Base-by-base conservation (phyloP, 139 green algal species). In the Chlamydomonas sphaeroides region DNA sequence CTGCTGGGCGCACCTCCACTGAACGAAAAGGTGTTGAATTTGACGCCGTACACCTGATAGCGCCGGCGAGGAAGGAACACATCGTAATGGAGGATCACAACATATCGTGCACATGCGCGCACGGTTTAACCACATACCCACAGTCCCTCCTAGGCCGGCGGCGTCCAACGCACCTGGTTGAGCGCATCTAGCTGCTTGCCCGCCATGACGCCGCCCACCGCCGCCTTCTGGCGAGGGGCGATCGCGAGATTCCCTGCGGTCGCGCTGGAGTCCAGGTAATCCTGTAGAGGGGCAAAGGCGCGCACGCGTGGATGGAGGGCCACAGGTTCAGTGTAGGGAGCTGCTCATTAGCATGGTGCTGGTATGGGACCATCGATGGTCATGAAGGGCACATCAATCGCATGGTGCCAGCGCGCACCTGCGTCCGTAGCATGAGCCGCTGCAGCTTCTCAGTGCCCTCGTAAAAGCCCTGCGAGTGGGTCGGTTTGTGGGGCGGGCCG, bases 111-210 rank as follows among this genome's bases (percentile, higher is more conserved):
- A n/a, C n/a, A n/a, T n/a, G n/a, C n/a, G n/a, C n/a, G n/a, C n/a
- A n/a, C n/a, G n/a, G n/a, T n/a, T n/a, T n/a, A n/a, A n/a, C n/a
- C n/a, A n/a, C n/a, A n/a, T n/a, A n/a, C n/a, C n/a, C n/a, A n/a
- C n/a, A n/a, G n/a, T n/a, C n/a, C n/a, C n/a, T n/a, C n/a, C n/a
- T n/a, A n/a, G n/a, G n/a, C n/a, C n/a, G n/a, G n/a, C n/a, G n/a
- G n/a, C n/a, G n/a, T n/a, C n/a, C n/a, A n/a, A n/a, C n/a, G n/a
- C n/a, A n/a, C n/a, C 20, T 32, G 3, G 23, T 48, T 21, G 35
- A 69, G 65, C 10, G 35, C 35, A 28, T 48, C 61, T 18, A 68
- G 61, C 61, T 68, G 61, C 61, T 68, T 68, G 61, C 61, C 61
- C 7, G 61, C 61, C 61, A 42, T n/a, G 10, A 68, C 25, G 32